Base-by-base conservation (phyloP, 257 asterid genomes). In the Solanum chilense region DNA sequence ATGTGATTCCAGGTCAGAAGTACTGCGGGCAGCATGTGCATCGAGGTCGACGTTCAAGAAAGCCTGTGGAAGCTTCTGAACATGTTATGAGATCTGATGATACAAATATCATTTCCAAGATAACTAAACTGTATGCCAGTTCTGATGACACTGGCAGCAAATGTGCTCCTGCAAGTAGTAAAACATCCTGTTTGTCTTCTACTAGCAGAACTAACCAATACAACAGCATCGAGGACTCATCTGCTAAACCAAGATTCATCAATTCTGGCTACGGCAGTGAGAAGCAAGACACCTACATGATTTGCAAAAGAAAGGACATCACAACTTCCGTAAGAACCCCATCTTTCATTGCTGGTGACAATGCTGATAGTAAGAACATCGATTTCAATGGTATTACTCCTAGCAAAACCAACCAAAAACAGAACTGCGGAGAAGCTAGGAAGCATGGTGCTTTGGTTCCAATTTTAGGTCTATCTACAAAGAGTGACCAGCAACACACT, bases 41-140 rank as follows among this genome's bases (percentile, higher is more conserved):
- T 89, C 87, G 98, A 87, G 98, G 98, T n/a, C 90, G 93, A 29
- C 91, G 95, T 93, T 93, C 96, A 94, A 94, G 96, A 94, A 94
- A 93, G 97, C 95, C 29, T 89, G 98, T 93, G 97, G 97, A 95
- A 92, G 86, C 87, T 84, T 84, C 88, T 47, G 77, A 84, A 85
- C 68, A 41, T 31, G 71, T 37, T 58, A 18, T 37, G 13, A 86
- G 64, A 70, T 58, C 86, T 23, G 74, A 73, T 69, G 87, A 44
- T 29, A 52, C 45, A 85, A 49, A 82, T 68, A 52, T 80, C 25
- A 56, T 29, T 52, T 44, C 86, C 3, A 82, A 47, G 71, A 85
- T 11, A 29, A 49, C 9, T 31, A 41, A 52, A 64, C 42, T 86
- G 52, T 87, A 90, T 29, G 37, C 33, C 15, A 15, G 27, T 81